Percentiles rank a stretch among this genome's conserved stretches.
These are phyloP conservation scores for Thielaviopsis musarum DNA, from an alignment of 2,329 filamentous ascomycete species.

Conservation along the genomic window DNA sequence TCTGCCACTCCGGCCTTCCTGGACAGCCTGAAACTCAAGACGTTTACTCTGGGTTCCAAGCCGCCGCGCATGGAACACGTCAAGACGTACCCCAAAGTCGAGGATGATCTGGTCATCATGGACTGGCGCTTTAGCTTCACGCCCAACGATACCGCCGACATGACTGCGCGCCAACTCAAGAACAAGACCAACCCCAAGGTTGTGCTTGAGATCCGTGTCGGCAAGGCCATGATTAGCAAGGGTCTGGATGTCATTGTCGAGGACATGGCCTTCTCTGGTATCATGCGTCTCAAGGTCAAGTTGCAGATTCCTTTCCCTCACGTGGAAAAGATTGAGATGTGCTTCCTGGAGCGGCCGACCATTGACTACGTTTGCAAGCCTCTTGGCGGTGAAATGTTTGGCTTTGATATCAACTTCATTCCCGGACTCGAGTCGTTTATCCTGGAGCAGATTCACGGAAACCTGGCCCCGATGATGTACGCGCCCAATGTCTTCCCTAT, in stretches of 20 bases:
- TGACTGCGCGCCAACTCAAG: conserved; percentile 78
- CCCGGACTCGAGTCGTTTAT: conserved; percentile 89
- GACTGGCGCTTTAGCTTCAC: conserved; percentile 99
- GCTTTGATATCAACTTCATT: conserved; percentile 98
- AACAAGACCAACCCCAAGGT: conserved; percentile 96
- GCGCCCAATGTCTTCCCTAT: conserved; percentile 94
- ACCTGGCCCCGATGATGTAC: conserved; percentile 94
- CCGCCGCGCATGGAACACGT: conserved; percentile 93
- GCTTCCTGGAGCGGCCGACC: conserved; percentile 72
- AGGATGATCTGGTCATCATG: conserved; percentile 94
- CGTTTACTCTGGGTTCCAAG: conserved; percentile 86
- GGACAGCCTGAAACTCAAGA: conserved; percentile 84
- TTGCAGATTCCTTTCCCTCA: conserved; percentile 92
- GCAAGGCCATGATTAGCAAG: conserved; percentile 94
- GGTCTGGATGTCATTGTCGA: conserved; percentile 95
- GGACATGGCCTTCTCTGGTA: conserved; percentile 87
- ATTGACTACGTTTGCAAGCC: conserved; percentile 98
- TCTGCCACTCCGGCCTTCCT: conserved; percentile 82
- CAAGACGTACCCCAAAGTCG: conserved; percentile 90
- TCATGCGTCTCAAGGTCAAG: conserved; percentile 97
- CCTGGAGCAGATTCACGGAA: conserved; percentile 87
- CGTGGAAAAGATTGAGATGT: conserved; percentile 86
- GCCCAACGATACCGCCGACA: conserved; percentile 79
- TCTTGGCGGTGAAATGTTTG: conserved; percentile 82
- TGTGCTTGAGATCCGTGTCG: conserved; percentile 83